These are phyloP conservation scores for Malassezia sp. DNA, from an alignment of 1,284 basidiomycete genomes.

Conservation along the genomic window DNA sequence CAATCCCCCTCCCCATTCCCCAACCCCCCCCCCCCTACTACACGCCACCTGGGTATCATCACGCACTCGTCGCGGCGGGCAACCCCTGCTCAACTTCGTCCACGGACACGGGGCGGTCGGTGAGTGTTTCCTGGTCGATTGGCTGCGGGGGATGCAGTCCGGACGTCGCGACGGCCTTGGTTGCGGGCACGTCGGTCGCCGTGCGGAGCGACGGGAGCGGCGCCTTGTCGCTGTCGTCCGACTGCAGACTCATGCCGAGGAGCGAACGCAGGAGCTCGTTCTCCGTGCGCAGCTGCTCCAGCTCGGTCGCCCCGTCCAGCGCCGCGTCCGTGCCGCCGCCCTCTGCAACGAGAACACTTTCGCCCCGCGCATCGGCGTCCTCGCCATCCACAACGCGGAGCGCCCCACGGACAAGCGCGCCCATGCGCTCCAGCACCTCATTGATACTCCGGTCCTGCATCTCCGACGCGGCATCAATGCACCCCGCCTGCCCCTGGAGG, in stretches of 20 bases:
- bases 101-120: not conserved
- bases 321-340: constrained; percentile 16
- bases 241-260: constrained; percentile 14
- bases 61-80: too few species aligned
- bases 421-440: constrained; percentile 19
- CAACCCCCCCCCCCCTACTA: too few species aligned
- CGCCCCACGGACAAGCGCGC: constrained; percentile 30
- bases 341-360: constrained; percentile 21
- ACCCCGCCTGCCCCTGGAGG: constrained; percentile 6
- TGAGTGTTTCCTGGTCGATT: not conserved
- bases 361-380: constrained; percentile 29
- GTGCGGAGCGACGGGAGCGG: not conserved
- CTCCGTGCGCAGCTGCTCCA: constrained; percentile 35
- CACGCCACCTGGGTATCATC: too few species aligned
- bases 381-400: constrained; percentile 22
- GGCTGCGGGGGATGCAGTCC: not conserved
- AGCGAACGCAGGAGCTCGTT: constrained; percentile 39
- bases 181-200: too few species aligned
- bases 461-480: constrained; percentile 1
- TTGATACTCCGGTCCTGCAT: not conserved
- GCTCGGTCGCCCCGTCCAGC: constrained; percentile 31
- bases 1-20: too few species aligned
- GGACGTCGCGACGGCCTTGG: too few species aligned
- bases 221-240: not conserved
- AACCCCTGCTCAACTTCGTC: constrained; percentile 8